phyloP scores from a whole-genome alignment of 768 basidiomycete genomes.

The Kwoniella europaea region DNA sequence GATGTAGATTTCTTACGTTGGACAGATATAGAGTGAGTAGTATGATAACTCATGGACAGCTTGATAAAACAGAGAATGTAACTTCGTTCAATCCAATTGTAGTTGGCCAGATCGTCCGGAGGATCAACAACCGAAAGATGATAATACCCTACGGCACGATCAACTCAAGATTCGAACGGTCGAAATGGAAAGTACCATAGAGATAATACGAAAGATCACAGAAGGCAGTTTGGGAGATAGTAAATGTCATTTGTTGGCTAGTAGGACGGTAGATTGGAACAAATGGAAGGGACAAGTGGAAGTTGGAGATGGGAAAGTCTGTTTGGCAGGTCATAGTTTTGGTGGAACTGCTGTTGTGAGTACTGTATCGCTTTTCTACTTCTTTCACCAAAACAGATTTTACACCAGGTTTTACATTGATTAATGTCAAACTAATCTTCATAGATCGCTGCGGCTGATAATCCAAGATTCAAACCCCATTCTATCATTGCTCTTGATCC shows the following conservation, averaged over 20 bases:
- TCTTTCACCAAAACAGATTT: no score
- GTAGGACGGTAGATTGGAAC: constrained; percentile 22
- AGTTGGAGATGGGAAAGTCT: constrained; percentile 17
- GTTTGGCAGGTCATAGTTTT: constrained; percentile 26
- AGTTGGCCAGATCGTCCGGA: constrained; percentile 27
- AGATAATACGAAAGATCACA: constrained; percentile 9
- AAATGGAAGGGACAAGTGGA: constrained; percentile 15
- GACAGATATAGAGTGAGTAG: constrained; percentile 31
- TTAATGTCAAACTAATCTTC: background rate
- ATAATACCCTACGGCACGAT: constrained; percentile 28
- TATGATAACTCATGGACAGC: no score
- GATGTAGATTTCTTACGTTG: constrained; percentile 30
- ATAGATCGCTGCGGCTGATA: constrained; percentile 26
- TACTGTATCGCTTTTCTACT: background rate
- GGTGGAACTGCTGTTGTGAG: constrained; percentile 27
- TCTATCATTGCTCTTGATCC: constrained; percentile 27
- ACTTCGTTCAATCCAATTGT: background rate
- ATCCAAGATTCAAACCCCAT: constrained; percentile 19
- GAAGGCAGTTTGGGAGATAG: constrained; percentile 3
- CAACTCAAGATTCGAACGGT: constrained; percentile 24
- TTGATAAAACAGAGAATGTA: no score
- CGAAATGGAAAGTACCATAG: constrained; percentile 18
- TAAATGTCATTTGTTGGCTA: constrained; percentile 13
- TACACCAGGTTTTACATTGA: no score
- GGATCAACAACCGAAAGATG: constrained; percentile 24